A percentile compares a stretch with the other conserved stretches of the same genome.
Conservation (phyloP, 805 yeast genomes). For the Metschnikowia santaceciliae region DNA sequence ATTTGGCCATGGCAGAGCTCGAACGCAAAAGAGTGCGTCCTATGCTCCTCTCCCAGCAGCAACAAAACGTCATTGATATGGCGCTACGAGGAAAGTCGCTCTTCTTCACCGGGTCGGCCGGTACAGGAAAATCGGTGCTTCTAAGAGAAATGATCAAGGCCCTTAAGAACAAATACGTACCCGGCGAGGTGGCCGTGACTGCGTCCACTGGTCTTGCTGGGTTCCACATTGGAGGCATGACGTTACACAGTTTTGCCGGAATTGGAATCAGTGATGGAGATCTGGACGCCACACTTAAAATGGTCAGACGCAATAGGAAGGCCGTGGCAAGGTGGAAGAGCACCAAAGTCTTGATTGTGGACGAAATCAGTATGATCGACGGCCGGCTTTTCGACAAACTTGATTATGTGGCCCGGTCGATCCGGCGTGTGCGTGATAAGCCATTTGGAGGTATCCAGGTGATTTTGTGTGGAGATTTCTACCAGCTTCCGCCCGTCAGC, state of each 20-base stretch:
- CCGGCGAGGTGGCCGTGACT: conserved; percentile 68
- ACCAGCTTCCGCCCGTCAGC: conserved; percentile 89
- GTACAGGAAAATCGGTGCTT: conserved; percentile 81
- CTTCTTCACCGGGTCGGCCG: conserved; percentile 82
- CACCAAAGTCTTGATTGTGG: conserved; percentile 72
- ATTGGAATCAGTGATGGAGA: conserved; percentile 71
- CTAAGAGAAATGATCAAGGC: conserved; percentile 55
- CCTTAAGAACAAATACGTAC: conserved; percentile 32
- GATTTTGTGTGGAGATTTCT: conserved; percentile 90
- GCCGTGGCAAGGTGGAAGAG: conserved; percentile 57
- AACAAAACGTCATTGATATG: conserved; percentile 58
- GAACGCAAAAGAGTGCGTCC: conserved; percentile 32
- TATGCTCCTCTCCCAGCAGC: conserved; percentile 48
- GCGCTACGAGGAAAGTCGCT: conserved; percentile 53
- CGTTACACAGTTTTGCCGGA: conserved; percentile 82
- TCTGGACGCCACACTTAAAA: conserved; percentile 42
- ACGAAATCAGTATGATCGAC: conserved; percentile 94
- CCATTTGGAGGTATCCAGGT: conserved; percentile 97
- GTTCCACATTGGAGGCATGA: conserved; percentile 85
- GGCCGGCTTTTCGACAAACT: conserved; percentile 72
- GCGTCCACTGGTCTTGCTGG: conserved; percentile 98
- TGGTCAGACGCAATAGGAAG: conserved; percentile 45
- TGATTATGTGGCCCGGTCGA: conserved; percentile 58
- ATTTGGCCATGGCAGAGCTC: background rate
- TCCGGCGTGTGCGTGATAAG: conserved; percentile 43